Base-by-base conservation (phyloP, 768 basidiomycete genomes). In the Mycena galopus region DNA sequence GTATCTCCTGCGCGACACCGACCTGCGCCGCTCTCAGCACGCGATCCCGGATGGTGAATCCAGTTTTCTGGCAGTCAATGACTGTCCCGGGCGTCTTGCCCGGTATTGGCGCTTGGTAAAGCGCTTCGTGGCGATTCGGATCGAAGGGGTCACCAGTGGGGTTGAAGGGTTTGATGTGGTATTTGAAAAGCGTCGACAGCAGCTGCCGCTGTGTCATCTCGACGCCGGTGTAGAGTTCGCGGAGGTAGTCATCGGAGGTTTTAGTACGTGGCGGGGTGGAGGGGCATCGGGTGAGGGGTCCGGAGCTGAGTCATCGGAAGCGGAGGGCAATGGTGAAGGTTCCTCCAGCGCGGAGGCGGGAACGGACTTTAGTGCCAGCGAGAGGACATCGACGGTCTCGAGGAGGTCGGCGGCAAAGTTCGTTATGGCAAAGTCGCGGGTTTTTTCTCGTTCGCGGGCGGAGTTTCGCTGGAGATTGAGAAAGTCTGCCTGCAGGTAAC, bases 1-100 rank as follows among this genome's bases (percentile, higher is more conserved):
- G 72, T 59, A 81, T 80, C 71, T 94, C 92, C 83, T 96, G 94
- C 21, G 92, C 96, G 30, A 98, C 97, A 67, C 97, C 98, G 68
- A 99, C 98, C 85, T 98, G 96, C 25, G 98, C 96, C 4, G 98
- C 96, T 67, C 98, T 89, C 80, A 99, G 83, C 67, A 97, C 90
- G 72, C 98, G 90, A 75, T 96, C 95, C 84, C 97, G 98, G 85
- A 99, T 96, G 84, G 87, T 95, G 85, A 95, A 99, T 4, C 96
- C 97, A 66, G 87, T 86, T 86, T 97, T 96, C 81, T 94, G 93
- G 80, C 94, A 95, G 79, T 97, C 94, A 56, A 98, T 88, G 37
- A 99, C 93, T 3, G 93, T 93, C 17, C 97, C 97, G 1, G 96
- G 91, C 80, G 93, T 92, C 84, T 94, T 95, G 17, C 89, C 94